Conservation (phyloP, 2,329 filamentous ascomycete species). For the Epichloe typhina region DNA sequence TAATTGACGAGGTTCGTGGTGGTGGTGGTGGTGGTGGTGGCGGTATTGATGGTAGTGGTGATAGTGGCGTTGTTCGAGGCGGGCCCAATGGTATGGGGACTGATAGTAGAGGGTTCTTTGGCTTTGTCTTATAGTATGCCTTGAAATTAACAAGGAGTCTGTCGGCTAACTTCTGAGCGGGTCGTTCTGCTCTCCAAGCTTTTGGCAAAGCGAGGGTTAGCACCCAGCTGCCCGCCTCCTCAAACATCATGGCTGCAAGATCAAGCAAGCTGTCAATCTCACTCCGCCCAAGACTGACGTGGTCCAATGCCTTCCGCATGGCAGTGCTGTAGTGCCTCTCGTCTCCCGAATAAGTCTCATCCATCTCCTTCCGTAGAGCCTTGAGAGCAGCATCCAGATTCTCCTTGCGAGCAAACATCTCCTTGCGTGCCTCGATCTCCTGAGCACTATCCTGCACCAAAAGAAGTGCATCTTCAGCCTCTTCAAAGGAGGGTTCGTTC, state of each 20-base stretch:
- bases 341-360: slow-evolving; percentile 25
- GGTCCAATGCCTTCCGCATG: slow-evolving; percentile 30
- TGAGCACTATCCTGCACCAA: slow-evolving; percentile 29
- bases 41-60: no score
- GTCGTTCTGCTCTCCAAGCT: slow-evolving; percentile 26
- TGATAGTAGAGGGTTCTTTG: slow-evolving; percentile 16
- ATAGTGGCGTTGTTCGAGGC: slow-evolving; percentile 16
- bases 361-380: slow-evolving; percentile 30
- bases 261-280: slow-evolving; percentile 30
- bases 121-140: slow-evolving; percentile 24
- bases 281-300: slow-evolving; percentile 23
- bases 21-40: slow-evolving; percentile 18
- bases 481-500: slow-evolving; percentile 23
- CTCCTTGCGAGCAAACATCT: slow-evolving; percentile 51
- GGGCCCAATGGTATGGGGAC: slow-evolving; percentile 15
- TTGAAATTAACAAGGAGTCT: slow-evolving; percentile 25
- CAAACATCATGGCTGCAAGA: slow-evolving; percentile 34
- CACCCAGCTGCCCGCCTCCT: slow-evolving; percentile 29
- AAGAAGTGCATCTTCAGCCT: slow-evolving; percentile 22
- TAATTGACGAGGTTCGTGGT: slow-evolving; percentile 24
- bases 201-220: slow-evolving; percentile 28
- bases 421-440: slow-evolving; percentile 44
- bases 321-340: slow-evolving; percentile 27
- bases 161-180: slow-evolving; percentile 21
- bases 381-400: slow-evolving; percentile 44